phyloP scores from a whole-genome alignment of 1,284 basidiomycete genomes.

The Stereum hirsutum region DNA sequence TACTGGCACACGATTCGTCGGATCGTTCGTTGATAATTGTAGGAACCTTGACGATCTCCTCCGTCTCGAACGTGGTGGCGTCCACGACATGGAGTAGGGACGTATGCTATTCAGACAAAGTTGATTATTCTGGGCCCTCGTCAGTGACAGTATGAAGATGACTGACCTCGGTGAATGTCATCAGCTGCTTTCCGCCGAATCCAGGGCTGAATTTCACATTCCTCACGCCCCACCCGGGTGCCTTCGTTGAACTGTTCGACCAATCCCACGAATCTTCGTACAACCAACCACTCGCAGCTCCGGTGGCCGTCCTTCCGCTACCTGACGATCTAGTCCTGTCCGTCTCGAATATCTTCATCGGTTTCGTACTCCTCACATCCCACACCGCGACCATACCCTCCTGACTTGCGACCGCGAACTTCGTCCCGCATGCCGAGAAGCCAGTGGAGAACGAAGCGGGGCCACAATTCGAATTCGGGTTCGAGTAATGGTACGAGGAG shows the following conservation, averaged over 20 bases:
- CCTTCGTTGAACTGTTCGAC: slow-evolving; percentile 39
- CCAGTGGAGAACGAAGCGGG: slow-evolving; percentile 78
- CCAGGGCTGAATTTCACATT: slow-evolving; percentile 67
- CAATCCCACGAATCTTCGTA: slow-evolving; percentile 60
- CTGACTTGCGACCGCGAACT: slow-evolving; percentile 82
- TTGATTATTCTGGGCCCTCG: slow-evolving; percentile 1
- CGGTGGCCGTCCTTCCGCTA: slow-evolving; percentile 23
- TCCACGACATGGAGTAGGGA: slow-evolving; percentile 69
- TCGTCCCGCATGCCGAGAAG: slow-evolving; percentile 71
- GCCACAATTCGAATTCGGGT: slow-evolving; percentile 31
- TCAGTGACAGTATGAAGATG: neutral
- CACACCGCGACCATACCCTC: slow-evolving; percentile 77
- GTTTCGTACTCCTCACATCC: slow-evolving; percentile 68
- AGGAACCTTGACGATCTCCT: slow-evolving; percentile 62
- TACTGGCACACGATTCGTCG: no score
- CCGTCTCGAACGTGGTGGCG: slow-evolving; percentile 70
- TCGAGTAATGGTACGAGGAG: slow-evolving; percentile 13
- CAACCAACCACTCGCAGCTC: slow-evolving; percentile 41
- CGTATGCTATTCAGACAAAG: slow-evolving; percentile 46
- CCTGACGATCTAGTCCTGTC: slow-evolving; percentile 32
- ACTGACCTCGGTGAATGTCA: slow-evolving; percentile 79
- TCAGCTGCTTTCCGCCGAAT: slow-evolving; percentile 47
- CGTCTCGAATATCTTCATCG: slow-evolving; percentile 57
- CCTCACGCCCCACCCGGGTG: slow-evolving; percentile 71
- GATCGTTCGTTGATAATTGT: slow-evolving; percentile 19